Evolutionary conservation across 352 stramenopile genomes (phyloP), one percentile per base, ranked within the genome.

Genomic region (Pythium aquatile): DNA sequence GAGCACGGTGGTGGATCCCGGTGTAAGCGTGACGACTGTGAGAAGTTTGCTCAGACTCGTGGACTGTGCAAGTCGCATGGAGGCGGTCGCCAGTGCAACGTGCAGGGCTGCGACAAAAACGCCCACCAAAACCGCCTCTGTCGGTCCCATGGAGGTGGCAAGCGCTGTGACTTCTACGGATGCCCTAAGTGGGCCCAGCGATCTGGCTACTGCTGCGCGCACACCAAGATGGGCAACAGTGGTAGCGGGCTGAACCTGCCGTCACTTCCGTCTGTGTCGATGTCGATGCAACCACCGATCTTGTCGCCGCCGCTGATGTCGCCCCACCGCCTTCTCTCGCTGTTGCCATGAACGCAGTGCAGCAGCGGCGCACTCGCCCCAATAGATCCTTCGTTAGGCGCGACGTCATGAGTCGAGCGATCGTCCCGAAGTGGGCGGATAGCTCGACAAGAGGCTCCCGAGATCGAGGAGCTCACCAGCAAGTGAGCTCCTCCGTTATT

Each of bases 61-160:
- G 87, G 87, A 6, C 77, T 94, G 24, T 97, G 88, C 72, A 93
- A 93, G 61, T 91, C 84, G 7, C 88, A 97, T 47, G 87, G 87
- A 5, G 87, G 85, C 8, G 87, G 87, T 17, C 79, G 85, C 2
- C 76, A 88, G 59, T 96, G 87, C 68, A 89, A 82, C 39, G 73
- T 94, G 47, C 67, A 66, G 20, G 83, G 81, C 11, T 96, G 87
- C 77, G 77, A 75, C 24, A 96, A 96, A 74, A 91, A 93, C 57
- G 84, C 83, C 7, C 86, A 94, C 58, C 87, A 93, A 56, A 92
- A 93, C 61, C 81, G 83, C 16, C 73, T 92, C 56, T 96, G 88
- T 40, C 82, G 85, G 10, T 91, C 79, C 7, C 88, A 96, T 28
- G 88, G 88, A 32, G 88, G 88, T 28, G 87, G 87, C 30, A 93